Percentiles rank a stretch among this genome's conserved stretches.
Conservation (phyloP, 2,329 filamentous ascomycete genomes). For the Trichoderma gracile region DNA sequence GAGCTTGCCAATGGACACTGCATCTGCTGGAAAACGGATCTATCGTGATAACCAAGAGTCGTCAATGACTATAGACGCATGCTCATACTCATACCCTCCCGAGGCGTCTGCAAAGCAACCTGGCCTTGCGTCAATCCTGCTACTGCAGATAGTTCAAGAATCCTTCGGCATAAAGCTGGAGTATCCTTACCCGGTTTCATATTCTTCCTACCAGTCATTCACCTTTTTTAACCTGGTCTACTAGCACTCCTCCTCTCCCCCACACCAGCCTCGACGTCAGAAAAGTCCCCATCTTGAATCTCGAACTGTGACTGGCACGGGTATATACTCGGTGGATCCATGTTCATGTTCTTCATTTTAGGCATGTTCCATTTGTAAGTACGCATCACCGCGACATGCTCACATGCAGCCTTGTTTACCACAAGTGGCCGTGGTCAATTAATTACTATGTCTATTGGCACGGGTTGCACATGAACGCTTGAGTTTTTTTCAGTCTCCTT, state of each 20-base stretch:
- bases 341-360: not conserved
- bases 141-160: not conserved
- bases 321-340: constrained; percentile 19
- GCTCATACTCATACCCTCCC: too few species aligned
- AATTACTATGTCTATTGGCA: not conserved
- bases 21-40: not conserved
- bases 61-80: too few species aligned
- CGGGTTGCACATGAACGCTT: too few species aligned
- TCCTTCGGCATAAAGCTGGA: constrained; percentile 4
- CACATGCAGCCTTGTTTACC: not conserved
- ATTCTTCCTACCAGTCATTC: not conserved
- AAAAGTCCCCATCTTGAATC: not conserved
- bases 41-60: too few species aligned
- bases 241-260: constrained; percentile 3
- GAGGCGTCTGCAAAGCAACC: too few species aligned
- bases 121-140: too few species aligned
- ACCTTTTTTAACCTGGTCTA: not conserved
- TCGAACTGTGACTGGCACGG: constrained; percentile 19
- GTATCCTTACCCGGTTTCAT: not conserved
- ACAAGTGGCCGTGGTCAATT: not conserved
- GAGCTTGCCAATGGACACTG: not conserved
- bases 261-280: not conserved
- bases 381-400: not conserved
- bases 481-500: too few species aligned
- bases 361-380: constrained; percentile 13